Evolutionary conservation across 192 early-diverging fungal genomes (phyloP).

Genomic region (Funneliformis mosseae): DNA sequence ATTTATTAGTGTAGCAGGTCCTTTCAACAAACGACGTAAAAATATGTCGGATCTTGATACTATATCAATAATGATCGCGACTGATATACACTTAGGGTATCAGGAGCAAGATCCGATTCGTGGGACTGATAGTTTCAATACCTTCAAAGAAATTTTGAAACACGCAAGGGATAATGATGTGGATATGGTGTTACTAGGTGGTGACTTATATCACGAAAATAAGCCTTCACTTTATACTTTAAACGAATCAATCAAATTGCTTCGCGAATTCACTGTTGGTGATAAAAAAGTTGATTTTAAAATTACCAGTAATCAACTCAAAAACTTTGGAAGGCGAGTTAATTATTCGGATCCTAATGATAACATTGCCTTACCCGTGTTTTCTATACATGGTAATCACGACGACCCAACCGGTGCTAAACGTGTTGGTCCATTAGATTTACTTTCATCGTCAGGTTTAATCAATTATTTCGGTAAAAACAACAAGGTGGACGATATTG

Average conservation of each 20-base stretch:
- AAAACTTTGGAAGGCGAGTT: not conserved
- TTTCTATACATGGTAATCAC: conserved; percentile 97
- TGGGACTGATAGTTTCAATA: conserved; percentile 77
- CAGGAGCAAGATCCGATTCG: conserved; percentile 88
- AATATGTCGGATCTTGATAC: too few relatives aligned
- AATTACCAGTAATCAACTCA: conserved; percentile 74
- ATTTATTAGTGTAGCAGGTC: not conserved
- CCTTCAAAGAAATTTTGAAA: conserved; percentile 90
- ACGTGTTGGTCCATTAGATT: conserved; percentile 71
- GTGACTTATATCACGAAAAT: conserved; percentile 97
- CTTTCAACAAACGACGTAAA: not conserved
- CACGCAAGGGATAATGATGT: conserved; percentile 66
- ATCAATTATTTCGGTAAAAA: conserved; percentile 94
- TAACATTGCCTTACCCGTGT: conserved; percentile 85
- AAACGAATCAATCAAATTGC: conserved; percentile 67
- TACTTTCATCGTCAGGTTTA: conserved; percentile 75
- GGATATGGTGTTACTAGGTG: conserved; percentile 91
- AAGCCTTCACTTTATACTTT: conserved; percentile 80
- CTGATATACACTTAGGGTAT: conserved; percentile 95
- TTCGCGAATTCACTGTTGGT: conserved; percentile 72
- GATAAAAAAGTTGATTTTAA: conserved; percentile 66
- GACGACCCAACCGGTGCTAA: conserved; percentile 85
- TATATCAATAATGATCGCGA: conserved; percentile 74
- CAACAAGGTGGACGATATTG: conserved; percentile 71
- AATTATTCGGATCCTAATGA: conserved; percentile 69